Base-by-base conservation (phyloP, 1,284 basidiomycete species). In the Mycena sp. region DNA sequence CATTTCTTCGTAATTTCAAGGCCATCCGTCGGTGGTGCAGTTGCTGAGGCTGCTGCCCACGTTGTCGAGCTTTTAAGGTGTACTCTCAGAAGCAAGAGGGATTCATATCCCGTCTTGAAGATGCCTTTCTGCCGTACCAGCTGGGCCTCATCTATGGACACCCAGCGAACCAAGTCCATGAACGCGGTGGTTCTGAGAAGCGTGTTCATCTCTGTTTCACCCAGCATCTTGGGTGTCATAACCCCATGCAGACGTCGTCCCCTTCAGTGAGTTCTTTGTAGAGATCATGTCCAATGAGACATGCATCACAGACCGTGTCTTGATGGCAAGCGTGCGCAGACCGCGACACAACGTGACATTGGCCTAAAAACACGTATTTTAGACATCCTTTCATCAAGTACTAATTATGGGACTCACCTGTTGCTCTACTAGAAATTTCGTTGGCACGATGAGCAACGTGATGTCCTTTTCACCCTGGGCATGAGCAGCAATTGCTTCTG, bases 31-130 rank as follows among this genome's bases (percentile, higher is more conserved):
- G 55, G 57, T 4, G 69, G 65, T 3, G 66, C 64, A 21, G 66
- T 67, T 0, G 65, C 70, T 2, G 69, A 70, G 6, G 59, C 58
- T 14, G 56, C 70, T 17, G 56, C 58, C 67, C 69, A 70, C 10
- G 62, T 35, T 2, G 69, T 69, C 3, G 23, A 17, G 1, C 60
- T 60, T 9, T n/a, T 32, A 10, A 72, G 70, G 3, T 57, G 55
- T 26, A 57, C 44, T 10, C 69, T 67, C 60, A 72, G 48, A 23
- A 23, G 35, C 2, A 40, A 3, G 14, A 69, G 29, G 16, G 54
- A 19, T 5, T 2, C 2, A 30, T 67, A 67, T 3, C 54, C 40
- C 17, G 1, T 23, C 3, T 40, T 5, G 43, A 69, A 69, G 10
- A 59, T n/a, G 9, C 64, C 54, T 6, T 46, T 30, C 10, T 56